Base-by-base conservation (phyloP, 2,329 filamentous ascomycete species). In the Sporothrix variecibatus region DNA sequence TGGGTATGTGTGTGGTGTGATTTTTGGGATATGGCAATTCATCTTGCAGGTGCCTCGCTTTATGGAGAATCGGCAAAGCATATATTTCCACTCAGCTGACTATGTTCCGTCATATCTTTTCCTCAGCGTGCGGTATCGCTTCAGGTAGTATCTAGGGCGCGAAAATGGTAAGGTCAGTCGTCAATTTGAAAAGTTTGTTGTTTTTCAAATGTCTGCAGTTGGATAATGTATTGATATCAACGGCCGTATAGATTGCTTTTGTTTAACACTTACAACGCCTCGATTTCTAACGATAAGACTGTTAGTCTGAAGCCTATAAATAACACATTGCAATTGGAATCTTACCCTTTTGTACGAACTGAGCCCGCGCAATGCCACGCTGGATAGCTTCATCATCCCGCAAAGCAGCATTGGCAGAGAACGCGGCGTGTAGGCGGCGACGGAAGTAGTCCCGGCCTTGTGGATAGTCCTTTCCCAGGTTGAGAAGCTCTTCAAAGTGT, bases 331-430 rank as follows among this genome's bases (percentile, higher is more conserved):
- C 43, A 20, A 17, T 3, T 3, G 15, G 46, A 8, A 23, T 43
- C 64, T 64, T 43, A 94, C 94, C 94, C 87, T 97, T 98, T 83
- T 94, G 97, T 3, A 98, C 94, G 82, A 93, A 98, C 77, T 97
- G 90, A 0, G 94, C 95, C 75, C 92, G 87, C 56, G 89, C 87
- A 73, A 99, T 94, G 0, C 90, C 93, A 75, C 91, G 87, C 58
- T 86, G 87, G 69, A 99, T 98, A 79, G 93, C 87, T 8, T 88
- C 89, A 76, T 95, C 92, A 77, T 96, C 90, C 1, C 85, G 87
- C 74, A 97, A 80, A 56, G 87, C 82, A 1, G 91, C 89, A 78
- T 97, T 94, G 65, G 90, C 89, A 77, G 91, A 89, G 83, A 98
- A 99, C 0, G 95, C 95, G 75, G 90, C 90, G 84, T 98, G 94